Evolutionary conservation across 2,329 filamentous ascomycete species (phyloP), one percentile per base, ranked within the genome.

Genomic region (Furcasterigmium sp.): DNA sequence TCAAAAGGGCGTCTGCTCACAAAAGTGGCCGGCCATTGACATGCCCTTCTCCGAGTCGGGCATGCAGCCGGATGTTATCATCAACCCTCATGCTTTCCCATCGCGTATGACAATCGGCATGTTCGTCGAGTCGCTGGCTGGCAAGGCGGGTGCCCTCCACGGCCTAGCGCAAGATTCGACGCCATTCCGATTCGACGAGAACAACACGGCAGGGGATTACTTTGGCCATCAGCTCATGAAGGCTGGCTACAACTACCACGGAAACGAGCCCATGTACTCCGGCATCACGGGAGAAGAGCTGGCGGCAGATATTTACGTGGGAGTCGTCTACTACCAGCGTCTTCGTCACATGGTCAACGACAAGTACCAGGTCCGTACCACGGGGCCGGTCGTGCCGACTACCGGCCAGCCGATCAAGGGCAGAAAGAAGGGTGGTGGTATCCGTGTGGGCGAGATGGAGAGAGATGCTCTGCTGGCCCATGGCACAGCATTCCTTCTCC

Each of bases 91-190:
- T 76, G 93, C 93, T 59, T 98, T 98, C 77, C 93, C 93, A 8
- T 97, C 91, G 37, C 91, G 93, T 67, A 98, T 98, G 93, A 98
- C 93, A 17, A 98, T 98, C 60, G 93, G 93, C 60, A 97, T 97
- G 88, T 97, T 98, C 66, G 82, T 98, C 59, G 93, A 98, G 71
- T 96, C 91, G 5, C 77, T 98, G 41, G 93, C 93, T 9, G 93
- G 93, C 48, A 98, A 98, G 70, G 82, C 91, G 9, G 93, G 93
- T 37, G 87, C 91, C 13, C 78, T 98, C 28, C 93, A 98, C 62
- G 93, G 93, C 37, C 76, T 96, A n/a, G 87, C 93, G 0, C 93
- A 97, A 64, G 93, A 98, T 63, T 91, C 82, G 36, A 97, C 93
- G 0, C 93, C 93, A 1, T 98, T 96, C 77, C 84, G 85, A 53